Conservation (phyloP, 768 basidiomycete species). For the Trametes gibbosa region DNA sequence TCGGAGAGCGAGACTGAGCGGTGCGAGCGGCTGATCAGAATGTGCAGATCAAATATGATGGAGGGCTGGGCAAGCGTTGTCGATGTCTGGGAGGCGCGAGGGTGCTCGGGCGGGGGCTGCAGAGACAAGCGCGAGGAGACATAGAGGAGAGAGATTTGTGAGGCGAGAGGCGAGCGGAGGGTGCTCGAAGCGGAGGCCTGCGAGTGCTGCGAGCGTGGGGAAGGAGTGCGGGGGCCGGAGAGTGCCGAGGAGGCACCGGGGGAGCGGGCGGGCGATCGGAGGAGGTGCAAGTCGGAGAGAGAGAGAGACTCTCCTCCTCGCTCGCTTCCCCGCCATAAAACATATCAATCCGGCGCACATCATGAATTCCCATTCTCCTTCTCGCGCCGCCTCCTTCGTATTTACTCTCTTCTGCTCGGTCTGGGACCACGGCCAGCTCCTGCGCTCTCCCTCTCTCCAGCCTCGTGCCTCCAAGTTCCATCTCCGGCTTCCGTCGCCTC, state of each 20-base stretch:
- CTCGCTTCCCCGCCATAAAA: not conserved
- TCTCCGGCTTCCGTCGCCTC: not conserved
- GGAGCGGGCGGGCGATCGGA: not conserved
- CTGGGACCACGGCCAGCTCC: not conserved
- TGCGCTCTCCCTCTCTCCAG: not conserved
- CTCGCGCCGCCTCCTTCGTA: not conserved
- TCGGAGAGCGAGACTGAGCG: no score
- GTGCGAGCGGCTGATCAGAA: no score
- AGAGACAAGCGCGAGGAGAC: not conserved
- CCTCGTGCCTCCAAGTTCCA: not conserved
- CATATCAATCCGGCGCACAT: not conserved
- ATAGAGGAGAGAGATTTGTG: no score
- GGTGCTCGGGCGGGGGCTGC: no score
- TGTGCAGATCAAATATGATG: no score
- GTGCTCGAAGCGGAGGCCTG: not conserved
- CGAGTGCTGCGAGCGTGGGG: conserved; percentile 2
- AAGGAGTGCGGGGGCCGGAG: not conserved
- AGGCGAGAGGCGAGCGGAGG: not conserved
- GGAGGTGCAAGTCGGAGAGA: not conserved
- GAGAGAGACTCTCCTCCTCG: not conserved
- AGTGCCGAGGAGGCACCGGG: not conserved
- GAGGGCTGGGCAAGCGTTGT: no score
- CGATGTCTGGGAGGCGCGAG: no score
- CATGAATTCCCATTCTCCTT: not conserved
- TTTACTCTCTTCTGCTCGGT: not conserved